A percentile compares a stretch with the other conserved stretches of the same genome.
Conservation (phyloP, 106 monocot genomes). For the Dendrobium huoshanense region DNA sequence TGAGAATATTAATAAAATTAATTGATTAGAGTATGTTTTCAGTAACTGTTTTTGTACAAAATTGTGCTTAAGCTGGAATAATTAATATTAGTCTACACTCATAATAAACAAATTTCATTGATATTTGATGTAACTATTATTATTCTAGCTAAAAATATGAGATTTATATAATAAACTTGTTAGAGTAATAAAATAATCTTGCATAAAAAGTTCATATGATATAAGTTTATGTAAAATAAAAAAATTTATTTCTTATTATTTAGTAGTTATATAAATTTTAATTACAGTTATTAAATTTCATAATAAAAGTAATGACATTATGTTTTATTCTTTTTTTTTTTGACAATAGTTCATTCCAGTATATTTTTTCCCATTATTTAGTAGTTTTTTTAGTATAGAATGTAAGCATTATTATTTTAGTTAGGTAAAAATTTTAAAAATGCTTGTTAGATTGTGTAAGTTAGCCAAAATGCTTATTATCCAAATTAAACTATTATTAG, state of each 20-base stretch:
- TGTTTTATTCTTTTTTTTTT: background rate
- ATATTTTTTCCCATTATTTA: no score
- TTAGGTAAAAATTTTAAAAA: no score
- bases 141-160: background rate
- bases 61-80: background rate
- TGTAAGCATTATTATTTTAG: no score
- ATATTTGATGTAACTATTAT: background rate
- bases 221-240: background rate
- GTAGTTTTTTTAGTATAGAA: no score
- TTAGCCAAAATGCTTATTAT: no score
- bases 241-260: background rate
- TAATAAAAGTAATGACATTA: background rate
- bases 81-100: background rate
- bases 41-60: no score
- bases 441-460: no score
- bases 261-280: background rate
- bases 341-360: no score
- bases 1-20: no score
- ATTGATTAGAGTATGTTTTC: no score
- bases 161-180: background rate
- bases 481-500: no score
- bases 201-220: background rate
- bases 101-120: background rate
- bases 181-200: background rate
- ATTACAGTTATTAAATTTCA: background rate